Evolutionary conservation across 139 green algal genomes (phyloP).

Genomic region (Picochlorum costavermella): DNA sequence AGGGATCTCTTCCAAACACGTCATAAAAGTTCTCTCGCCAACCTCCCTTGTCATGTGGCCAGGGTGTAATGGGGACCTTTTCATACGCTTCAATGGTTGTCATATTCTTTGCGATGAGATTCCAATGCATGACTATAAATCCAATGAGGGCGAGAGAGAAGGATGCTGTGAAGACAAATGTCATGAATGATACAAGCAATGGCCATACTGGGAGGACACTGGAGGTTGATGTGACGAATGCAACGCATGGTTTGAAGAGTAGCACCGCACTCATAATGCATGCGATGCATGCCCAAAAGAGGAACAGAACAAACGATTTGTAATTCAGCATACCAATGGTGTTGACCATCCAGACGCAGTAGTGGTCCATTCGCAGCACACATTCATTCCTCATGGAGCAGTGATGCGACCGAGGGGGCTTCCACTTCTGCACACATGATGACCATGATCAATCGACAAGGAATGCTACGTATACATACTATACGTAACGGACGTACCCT

Average conservation of each 20-base stretch:
- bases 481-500: not conserved
- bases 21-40: constrained; percentile 54
- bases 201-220: not conserved
- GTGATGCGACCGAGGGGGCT: constrained; percentile 86
- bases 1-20: constrained; percentile 55
- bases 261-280: constrained; percentile 24
- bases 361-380: constrained; percentile 89
- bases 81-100: constrained; percentile 90
- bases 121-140: constrained; percentile 74
- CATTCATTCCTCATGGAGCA: constrained; percentile 77
- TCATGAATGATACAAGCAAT: constrained; percentile 29
- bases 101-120: constrained; percentile 45
- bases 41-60: constrained; percentile 62
- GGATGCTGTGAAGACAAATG: constrained; percentile 40
- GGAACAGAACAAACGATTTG: constrained; percentile 93
- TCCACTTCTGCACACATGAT: constrained; percentile 53
- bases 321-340: constrained; percentile 91
- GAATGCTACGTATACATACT: constrained; percentile 12
- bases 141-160: constrained; percentile 54
- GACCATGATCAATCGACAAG: constrained; percentile 17
- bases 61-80: constrained; percentile 59
- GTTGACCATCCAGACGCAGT: constrained; percentile 82
- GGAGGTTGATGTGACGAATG: constrained; percentile 39
- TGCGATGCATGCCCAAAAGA: constrained; percentile 58
- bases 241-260: constrained; percentile 34